Evolutionary conservation across 176 grass and related monocot genomes (phyloP).

Genomic region (Zea mays): Zm-B73-REFERENCE-NAM-5.0 NC_050098.1:175681501-175682000

Average conservation of each 20-base stretch:
- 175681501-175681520: background rate
- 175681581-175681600: background rate
- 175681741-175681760: background rate
- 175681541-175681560: background rate
- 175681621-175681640: background rate
- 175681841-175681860: background rate
- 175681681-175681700: background rate
- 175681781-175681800: background rate
- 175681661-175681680: conserved; percentile 5
- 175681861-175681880: no score
- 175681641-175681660: background rate
- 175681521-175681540: background rate
- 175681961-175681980: no score
- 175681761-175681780: background rate
- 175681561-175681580: background rate
- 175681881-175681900: no score
- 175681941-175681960: no score
- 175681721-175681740: background rate
- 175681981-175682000: no score
- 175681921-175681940: no score
- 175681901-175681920: no score
- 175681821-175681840: background rate
- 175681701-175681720: background rate
- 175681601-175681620: background rate
- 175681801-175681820: background rate